Base-by-base conservation (phyloP, 2,329 filamentous ascomycete species). In the Tolypocladium sp. region DNA sequence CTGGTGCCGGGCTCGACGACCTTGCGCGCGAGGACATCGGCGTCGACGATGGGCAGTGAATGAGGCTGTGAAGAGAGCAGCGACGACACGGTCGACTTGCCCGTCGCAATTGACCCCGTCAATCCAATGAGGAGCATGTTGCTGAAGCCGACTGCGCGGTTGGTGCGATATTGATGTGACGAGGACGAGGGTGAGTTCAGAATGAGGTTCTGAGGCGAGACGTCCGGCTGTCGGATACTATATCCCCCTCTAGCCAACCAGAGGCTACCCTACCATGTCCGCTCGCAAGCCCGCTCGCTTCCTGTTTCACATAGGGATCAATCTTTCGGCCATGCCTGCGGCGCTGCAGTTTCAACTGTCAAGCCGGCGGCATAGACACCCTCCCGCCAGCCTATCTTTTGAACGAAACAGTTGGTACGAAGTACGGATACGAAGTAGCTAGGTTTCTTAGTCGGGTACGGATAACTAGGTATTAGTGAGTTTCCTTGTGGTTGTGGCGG, bases 71-170 rank as follows among this genome's bases (percentile, higher is more conserved):
- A 81, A 56, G 89, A 85, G 67, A 99, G 89, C 66, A 96, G 82
- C 44, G 82, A 80, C 35, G 94, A 96, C 58, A 97, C 92, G 65
- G 93, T 99, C 53, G 93, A 96, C 83, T 99, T 99, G 73, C 94
- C 94, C 7, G 94, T 99, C 61, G 94, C 94, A 71, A 99, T 97
- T 62, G 92, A 96, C 71, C 94, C 94, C 10, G 94, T 99, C 33
- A 99, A 85, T 59, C 94, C 94, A 67, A 99, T 92, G 69, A 99
- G 86, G 55, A 97, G 84, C 94, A 60, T 59, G 64, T 35, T 60
- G 56, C 44, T 25, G 22, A 44, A 25, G 27, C 46, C 44, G 46
- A 41, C 56, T 12, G 27, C 40, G 27, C 40, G 27, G 13, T 12
- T 35, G 10, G 9, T 8, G 30, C 9, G 30, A 15, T 22, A 4